Percentiles rank a stretch among this genome's conserved stretches.
phyloP scores from a whole-genome alignment of 805 yeast species.

The Ogataea henricii region DNA sequence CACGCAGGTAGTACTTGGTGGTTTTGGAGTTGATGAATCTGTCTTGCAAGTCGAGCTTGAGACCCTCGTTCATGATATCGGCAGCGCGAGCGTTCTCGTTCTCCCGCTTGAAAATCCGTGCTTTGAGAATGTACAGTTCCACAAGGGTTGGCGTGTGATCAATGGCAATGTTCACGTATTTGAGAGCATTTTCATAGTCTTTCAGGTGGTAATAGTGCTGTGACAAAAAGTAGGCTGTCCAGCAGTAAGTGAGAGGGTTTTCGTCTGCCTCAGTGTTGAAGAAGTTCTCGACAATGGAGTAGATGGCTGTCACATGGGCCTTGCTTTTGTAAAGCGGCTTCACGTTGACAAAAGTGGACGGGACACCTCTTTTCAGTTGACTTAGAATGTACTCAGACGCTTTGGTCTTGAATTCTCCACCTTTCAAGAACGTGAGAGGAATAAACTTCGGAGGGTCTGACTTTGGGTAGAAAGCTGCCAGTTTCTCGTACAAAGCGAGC shows the following conservation, averaged over 20 bases:
- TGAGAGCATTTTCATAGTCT: constrained; percentile 55
- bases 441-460: constrained; percentile 78
- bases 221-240: constrained; percentile 78
- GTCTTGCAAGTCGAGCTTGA: constrained; percentile 82
- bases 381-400: constrained; percentile 56
- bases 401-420: constrained; percentile 46
- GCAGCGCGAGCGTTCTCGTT: constrained; percentile 68
- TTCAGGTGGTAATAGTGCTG: constrained; percentile 69
- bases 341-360: constrained; percentile 83
- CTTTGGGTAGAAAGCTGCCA: constrained; percentile 73
- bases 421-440: constrained; percentile 72
- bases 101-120: constrained; percentile 72
- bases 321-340: constrained; percentile 70
- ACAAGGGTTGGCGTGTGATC: constrained; percentile 80
- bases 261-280: constrained; percentile 31
- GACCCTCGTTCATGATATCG: constrained; percentile 64
- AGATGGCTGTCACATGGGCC: constrained; percentile 44
- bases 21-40: constrained; percentile 88
- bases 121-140: constrained; percentile 79
- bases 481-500: constrained; percentile 61
- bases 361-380: constrained; percentile 79
- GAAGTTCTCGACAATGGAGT: constrained; percentile 54
- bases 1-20: constrained; percentile 79
- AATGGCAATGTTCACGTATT: constrained; percentile 61
- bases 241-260: constrained; percentile 50